phyloP scores from a whole-genome alignment of 2,329 filamentous ascomycete genomes.

The Aspergillus sp. region DNA sequence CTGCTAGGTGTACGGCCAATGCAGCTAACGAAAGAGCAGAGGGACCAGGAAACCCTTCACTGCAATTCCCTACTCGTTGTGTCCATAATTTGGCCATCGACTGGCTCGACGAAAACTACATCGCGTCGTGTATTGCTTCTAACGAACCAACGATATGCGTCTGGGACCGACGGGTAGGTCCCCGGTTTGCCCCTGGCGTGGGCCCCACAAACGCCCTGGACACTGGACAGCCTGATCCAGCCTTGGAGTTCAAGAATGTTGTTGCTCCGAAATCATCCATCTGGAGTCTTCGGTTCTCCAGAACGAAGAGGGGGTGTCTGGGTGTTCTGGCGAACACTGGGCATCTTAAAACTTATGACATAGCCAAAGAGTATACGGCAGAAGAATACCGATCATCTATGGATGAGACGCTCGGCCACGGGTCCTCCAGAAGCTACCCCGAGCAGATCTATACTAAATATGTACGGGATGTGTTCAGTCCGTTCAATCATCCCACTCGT shows the following conservation, averaged over 20 bases:
- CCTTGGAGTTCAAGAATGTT: constrained; percentile 58
- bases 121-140: constrained; percentile 56
- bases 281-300: constrained; percentile 63
- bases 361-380: constrained; percentile 50
- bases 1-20: background rate
- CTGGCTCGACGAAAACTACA: constrained; percentile 64
- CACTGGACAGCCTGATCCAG: constrained; percentile 44
- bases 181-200: constrained; percentile 37
- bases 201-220: constrained; percentile 30
- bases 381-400: constrained; percentile 40
- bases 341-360: constrained; percentile 57
- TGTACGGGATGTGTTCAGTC: constrained; percentile 44
- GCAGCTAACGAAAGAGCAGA: constrained; percentile 22
- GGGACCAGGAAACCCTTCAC: constrained; percentile 38
- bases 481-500: constrained; percentile 47
- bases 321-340: constrained; percentile 60
- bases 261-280: constrained; percentile 54
- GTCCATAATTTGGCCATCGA: constrained; percentile 66
- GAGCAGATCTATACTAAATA: constrained; percentile 47
- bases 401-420: constrained; percentile 40
- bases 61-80: constrained; percentile 56
- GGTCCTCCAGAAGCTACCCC: constrained; percentile 40
- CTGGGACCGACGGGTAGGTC: constrained; percentile 59
- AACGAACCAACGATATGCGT: constrained; percentile 60
- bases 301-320: constrained; percentile 56